Evolutionary conservation across 306 rosid species (phyloP).

Genomic region (Pachyrhizus erosus): DNA sequence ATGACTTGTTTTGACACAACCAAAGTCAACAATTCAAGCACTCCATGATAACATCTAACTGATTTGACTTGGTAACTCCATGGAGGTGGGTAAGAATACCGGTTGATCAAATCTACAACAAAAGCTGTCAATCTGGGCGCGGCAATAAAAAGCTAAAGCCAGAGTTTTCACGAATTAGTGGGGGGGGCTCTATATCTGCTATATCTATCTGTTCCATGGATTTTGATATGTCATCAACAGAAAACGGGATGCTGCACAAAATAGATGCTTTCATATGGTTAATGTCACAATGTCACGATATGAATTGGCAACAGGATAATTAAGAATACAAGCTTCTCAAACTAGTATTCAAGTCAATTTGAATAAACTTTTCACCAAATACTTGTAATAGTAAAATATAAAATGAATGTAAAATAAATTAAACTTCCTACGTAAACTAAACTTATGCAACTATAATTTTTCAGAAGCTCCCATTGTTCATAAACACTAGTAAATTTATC

Average conservation of each 20-base stretch:
- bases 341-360: not conserved
- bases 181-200: conserved; percentile 59
- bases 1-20: conserved; percentile 38
- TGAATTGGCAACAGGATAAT: conserved; percentile 16
- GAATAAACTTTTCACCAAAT: not conserved
- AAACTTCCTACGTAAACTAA: not conserved
- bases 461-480: not conserved
- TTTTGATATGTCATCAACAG: conserved; percentile 63
- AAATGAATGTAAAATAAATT: not conserved
- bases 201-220: conserved; percentile 66
- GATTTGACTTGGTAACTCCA: conserved; percentile 33
- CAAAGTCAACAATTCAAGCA: conserved; percentile 46
- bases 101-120: conserved; percentile 38
- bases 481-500: not conserved
- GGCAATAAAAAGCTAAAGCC: conserved; percentile 67
- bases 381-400: not conserved
- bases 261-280: conserved; percentile 37
- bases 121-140: conserved; percentile 49
- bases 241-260: conserved; percentile 63
- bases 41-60: conserved; percentile 17
- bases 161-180: conserved; percentile 59
- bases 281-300: conserved; percentile 6
- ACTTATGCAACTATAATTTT: not conserved
- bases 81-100: conserved; percentile 24
- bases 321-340: conserved; percentile 20